Evolutionary conservation across 768 basidiomycete genomes (phyloP).

Genomic region (Agaricus subrufescens): DNA sequence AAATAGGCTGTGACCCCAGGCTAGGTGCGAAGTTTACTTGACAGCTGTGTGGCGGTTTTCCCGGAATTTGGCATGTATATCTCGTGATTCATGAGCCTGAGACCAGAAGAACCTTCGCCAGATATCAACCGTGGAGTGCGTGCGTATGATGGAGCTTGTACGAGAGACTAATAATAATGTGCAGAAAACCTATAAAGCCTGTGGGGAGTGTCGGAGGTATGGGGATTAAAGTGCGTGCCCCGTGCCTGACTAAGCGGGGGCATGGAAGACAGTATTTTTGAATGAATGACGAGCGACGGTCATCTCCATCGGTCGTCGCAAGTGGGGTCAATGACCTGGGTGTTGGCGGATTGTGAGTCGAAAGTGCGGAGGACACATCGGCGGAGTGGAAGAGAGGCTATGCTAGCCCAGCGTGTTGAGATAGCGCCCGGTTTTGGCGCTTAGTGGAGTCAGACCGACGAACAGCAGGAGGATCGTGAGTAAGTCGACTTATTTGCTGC

Average conservation of each 20-base stretch:
- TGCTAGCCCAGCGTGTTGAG: too few species aligned
- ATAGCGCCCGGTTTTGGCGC: too few species aligned
- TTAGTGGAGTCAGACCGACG: too few species aligned
- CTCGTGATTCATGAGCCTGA: background rate
- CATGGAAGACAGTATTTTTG: background rate
- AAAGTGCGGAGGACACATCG: too few species aligned
- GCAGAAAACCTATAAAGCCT: background rate
- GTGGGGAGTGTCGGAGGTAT: background rate
- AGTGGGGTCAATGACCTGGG: too few species aligned
- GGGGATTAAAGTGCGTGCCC: background rate
- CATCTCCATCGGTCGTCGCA: background rate
- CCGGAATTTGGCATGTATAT: background rate
- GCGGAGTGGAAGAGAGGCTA: too few species aligned
- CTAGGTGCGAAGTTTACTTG: background rate
- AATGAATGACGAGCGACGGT: background rate
- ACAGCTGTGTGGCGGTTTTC: background rate
- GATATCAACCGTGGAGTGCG: background rate
- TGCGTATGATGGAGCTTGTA: background rate
- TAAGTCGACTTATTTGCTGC: too few species aligned
- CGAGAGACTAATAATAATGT: background rate
- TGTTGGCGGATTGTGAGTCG: too few species aligned
- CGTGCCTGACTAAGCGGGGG: conserved; percentile 2
- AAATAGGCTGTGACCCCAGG: background rate
- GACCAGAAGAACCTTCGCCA: background rate
- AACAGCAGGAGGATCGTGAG: background rate